These are phyloP conservation scores for Blastobotrys ciferrii DNA, from an alignment of 1,139 yeast genomes.

Conservation along the genomic window DNA sequence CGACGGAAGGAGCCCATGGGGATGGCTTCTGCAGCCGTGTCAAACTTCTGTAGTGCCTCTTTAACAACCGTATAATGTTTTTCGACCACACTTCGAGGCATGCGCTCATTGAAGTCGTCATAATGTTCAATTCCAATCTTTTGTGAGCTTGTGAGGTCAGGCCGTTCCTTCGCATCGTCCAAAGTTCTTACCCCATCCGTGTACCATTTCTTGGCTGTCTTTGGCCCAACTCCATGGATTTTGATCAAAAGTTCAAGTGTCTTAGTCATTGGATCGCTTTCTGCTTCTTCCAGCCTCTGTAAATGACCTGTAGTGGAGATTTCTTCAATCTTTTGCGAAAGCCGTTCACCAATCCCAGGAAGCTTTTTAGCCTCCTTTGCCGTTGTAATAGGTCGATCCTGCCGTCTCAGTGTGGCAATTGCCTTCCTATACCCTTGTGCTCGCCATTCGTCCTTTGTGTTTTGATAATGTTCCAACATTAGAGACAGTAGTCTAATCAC, in stretches of 20 bases:
- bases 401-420: slow-evolving; percentile 38
- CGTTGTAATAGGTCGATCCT: slow-evolving; percentile 37
- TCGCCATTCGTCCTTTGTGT: slow-evolving; percentile 45
- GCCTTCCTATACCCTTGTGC: slow-evolving; percentile 51
- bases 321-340: slow-evolving; percentile 51
- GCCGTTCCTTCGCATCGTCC: slow-evolving; percentile 40
- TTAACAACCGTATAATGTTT: slow-evolving; percentile 43
- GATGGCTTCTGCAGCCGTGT: slow-evolving; percentile 39
- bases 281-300: slow-evolving; percentile 37
- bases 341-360: slow-evolving; percentile 46
- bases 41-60: slow-evolving; percentile 39
- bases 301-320: slow-evolving; percentile 44
- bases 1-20: slow-evolving; percentile 60
- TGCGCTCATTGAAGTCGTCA: slow-evolving; percentile 49
- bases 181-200: slow-evolving; percentile 43
- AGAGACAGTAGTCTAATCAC: slow-evolving; percentile 40
- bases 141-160: slow-evolving; percentile 42
- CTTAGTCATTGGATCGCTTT: slow-evolving; percentile 32
- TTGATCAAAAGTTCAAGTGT: slow-evolving; percentile 42
- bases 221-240: slow-evolving; percentile 55
- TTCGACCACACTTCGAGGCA: slow-evolving; percentile 49
- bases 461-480: slow-evolving; percentile 41
- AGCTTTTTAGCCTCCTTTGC: slow-evolving; percentile 44
- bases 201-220: slow-evolving; percentile 47
- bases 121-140: slow-evolving; percentile 49